Percentiles rank a stretch among this genome's conserved stretches.
These are phyloP conservation scores for Sphagnum fallax DNA, from an alignment of 228 moss, liverwort and hornwort genomes.

Conservation along the genomic window DNA sequence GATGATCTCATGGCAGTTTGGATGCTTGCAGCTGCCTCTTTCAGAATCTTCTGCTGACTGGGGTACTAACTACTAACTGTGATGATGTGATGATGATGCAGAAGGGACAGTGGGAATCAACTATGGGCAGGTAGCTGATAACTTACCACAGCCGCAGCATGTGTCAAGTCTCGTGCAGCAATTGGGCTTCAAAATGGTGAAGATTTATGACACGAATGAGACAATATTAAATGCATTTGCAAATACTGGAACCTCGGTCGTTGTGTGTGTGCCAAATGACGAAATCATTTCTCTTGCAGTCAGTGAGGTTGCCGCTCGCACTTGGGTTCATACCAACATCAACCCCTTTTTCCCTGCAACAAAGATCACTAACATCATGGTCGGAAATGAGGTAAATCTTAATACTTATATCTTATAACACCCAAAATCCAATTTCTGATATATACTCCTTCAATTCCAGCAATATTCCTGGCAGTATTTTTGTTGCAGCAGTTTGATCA, in stretches of 20 bases:
- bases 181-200: slow-evolving; percentile 19
- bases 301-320: slow-evolving; percentile 22
- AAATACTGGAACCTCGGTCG: slow-evolving; percentile 15
- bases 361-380: neutral
- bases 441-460: no score
- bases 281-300: slow-evolving; percentile 21
- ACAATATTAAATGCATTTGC: slow-evolving; percentile 32
- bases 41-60: no score
- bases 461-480: no score
- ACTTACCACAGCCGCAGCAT: slow-evolving; percentile 30
- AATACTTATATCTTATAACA: no score
- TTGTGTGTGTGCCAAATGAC: slow-evolving; percentile 36
- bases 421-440: no score
- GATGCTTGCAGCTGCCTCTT: no score
- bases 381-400: neutral
- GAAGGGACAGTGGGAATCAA: slow-evolving; percentile 35
- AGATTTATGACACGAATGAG: slow-evolving; percentile 24
- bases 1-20: no score
- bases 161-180: slow-evolving; percentile 16
- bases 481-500: no score
- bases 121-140: slow-evolving; percentile 39
- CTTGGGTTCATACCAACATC: neutral
- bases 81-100: neutral
- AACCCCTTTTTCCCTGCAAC: slow-evolving; percentile 1
- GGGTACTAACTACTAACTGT: no score